These are phyloP conservation scores for Tephrocybe rancida DNA, from an alignment of 768 basidiomycete genomes.

Conservation along the genomic window DNA sequence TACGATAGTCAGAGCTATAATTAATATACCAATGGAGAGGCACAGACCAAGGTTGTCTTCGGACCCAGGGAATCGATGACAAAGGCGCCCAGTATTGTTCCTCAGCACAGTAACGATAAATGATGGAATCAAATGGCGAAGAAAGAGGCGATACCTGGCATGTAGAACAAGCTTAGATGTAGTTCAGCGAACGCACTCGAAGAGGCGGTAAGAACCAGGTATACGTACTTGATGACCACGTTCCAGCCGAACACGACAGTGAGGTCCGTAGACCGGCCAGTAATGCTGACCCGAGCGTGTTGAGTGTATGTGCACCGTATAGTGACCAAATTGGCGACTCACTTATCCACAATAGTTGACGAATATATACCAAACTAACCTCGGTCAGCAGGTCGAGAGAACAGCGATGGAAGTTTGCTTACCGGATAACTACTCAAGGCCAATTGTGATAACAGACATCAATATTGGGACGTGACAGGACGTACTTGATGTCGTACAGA, in stretches of 20 bases:
- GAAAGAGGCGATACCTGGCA: conserved; percentile 28
- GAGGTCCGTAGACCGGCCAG: conserved; percentile 51
- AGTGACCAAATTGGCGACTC: conserved; percentile 19
- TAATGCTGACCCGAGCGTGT: conserved; percentile 43
- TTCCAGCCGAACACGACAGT: conserved; percentile 77
- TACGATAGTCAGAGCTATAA: not conserved
- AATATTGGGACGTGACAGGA: conserved; percentile 13
- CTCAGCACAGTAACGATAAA: conserved; percentile 49
- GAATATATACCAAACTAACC: conserved; percentile 77
- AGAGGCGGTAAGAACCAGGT: not conserved
- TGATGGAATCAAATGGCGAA: not conserved
- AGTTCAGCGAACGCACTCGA: not conserved
- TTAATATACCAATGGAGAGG: not conserved
- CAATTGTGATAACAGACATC: not conserved
- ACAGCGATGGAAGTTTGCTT: conserved; percentile 22
- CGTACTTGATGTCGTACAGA: conserved; percentile 75
- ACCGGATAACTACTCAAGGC: conserved; percentile 56
- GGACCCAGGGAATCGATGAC: conserved; percentile 74
- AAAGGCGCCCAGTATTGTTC: conserved; percentile 75
- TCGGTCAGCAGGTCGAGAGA: not conserved
- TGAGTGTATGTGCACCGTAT: too few species aligned
- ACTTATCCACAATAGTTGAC: conserved; percentile 71
- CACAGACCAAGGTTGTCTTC: conserved; percentile 64
- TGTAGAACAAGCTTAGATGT: conserved; percentile 37
- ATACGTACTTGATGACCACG: conserved; percentile 73